A percentile compares a stretch with the other conserved stretches of the same genome.
phyloP scores from a whole-genome alignment of 2,329 filamentous ascomycete species.

The Pseudophaeomoniella oleicola region DNA sequence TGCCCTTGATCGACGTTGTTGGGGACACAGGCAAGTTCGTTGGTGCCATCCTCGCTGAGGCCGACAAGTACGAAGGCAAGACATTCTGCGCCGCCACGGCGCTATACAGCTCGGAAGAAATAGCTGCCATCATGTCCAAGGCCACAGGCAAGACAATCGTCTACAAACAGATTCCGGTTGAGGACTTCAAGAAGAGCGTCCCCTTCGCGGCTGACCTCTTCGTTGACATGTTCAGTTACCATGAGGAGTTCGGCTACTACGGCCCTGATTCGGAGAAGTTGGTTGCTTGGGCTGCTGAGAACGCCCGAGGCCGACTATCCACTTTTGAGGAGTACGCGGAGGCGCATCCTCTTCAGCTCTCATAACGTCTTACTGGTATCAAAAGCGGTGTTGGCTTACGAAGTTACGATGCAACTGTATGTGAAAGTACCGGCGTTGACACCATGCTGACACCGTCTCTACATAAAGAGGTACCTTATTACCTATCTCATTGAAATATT shows the following conservation, averaged over 20 bases:
- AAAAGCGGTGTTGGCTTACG: too few relatives aligned
- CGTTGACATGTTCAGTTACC: conserved; percentile 14
- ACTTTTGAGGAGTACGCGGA: conserved; percentile 23
- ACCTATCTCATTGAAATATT: too few relatives aligned
- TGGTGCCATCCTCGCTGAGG: conserved; percentile 21
- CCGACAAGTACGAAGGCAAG: conserved; percentile 20
- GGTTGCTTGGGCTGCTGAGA: conserved; percentile 14
- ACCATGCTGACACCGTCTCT: too few relatives aligned
- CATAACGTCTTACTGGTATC: too few relatives aligned
- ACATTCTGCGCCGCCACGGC: conserved; percentile 19
- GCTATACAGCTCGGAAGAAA: conserved; percentile 18
- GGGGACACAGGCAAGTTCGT: conserved; percentile 22
- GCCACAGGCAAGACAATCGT: conserved; percentile 22
- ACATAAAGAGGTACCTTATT: too few relatives aligned
- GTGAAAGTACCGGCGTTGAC: too few relatives aligned
- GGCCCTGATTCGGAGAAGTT: conserved; percentile 17
- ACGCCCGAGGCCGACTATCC: conserved; percentile 13
- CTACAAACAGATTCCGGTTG: conserved; percentile 14
- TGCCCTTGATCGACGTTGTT: conserved; percentile 20
- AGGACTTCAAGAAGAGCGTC: conserved; percentile 13
- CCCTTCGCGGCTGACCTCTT: conserved; percentile 6
- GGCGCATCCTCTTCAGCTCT: conserved; percentile 5
- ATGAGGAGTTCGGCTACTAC: conserved; percentile 22
- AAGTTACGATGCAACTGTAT: too few relatives aligned
- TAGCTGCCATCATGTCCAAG: conserved; percentile 17